These are phyloP conservation scores for Phaffomyces antillensis DNA, from an alignment of 805 yeast species.

Conservation along the genomic window DNA sequence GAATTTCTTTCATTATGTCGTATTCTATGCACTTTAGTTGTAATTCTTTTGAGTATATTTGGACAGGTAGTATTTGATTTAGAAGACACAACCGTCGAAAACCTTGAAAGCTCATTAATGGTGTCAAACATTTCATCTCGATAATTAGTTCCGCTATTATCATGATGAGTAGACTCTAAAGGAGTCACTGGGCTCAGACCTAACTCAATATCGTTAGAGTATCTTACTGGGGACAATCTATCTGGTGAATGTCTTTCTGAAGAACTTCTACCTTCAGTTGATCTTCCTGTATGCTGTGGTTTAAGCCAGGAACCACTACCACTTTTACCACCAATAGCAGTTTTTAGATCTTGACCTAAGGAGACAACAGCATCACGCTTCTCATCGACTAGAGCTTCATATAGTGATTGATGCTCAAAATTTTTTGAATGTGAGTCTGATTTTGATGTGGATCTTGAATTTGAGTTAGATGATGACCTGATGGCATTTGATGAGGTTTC, in stretches of 20 bases:
- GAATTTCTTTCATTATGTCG: background rate
- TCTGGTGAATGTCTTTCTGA: background rate
- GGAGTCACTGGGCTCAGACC: background rate
- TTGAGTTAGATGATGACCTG: background rate
- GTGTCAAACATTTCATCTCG: background rate
- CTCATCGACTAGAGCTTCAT: conserved; percentile 7
- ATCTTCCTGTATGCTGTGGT: conserved; percentile 2
- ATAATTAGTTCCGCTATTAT: background rate
- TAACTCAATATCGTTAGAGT: conserved; percentile 2
- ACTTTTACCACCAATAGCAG: conserved; percentile 12
- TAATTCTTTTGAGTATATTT: background rate
- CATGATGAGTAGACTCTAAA: background rate
- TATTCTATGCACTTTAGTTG: background rate
- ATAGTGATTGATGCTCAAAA: conserved; percentile 3
- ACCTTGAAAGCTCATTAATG: background rate
- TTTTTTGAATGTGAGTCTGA: conserved; percentile 1
- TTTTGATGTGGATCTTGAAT: conserved; percentile 3
- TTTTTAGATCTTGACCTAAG: conserved; percentile 15
- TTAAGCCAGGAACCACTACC: conserved; percentile 16
- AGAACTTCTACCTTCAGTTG: background rate
- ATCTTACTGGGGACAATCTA: background rate
- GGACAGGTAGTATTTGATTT: background rate
- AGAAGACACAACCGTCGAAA: background rate
- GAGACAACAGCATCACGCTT: conserved; percentile 9
- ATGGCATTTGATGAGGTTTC: background rate